A percentile compares a stretch with the other conserved stretches of the same genome.
phyloP scores from a whole-genome alignment of 768 basidiomycete species.

The Porpolomopsis calyptriformis region DNA sequence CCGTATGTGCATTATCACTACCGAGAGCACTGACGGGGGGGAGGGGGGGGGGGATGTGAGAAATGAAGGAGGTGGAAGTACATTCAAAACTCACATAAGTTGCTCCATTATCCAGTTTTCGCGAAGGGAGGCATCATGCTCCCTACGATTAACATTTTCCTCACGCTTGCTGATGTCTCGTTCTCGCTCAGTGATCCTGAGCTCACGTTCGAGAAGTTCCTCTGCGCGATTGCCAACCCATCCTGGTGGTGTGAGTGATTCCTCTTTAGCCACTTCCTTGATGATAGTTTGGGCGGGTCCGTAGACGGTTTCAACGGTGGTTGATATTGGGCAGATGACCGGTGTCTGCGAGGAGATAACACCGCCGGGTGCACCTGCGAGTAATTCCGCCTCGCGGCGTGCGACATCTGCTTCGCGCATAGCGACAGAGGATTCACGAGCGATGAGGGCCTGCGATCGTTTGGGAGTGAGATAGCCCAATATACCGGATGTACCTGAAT shows the following conservation, averaged over 20 bases:
- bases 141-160: conserved; percentile 74
- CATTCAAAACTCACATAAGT: conserved; percentile 62
- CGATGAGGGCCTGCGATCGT: conserved; percentile 67
- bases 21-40: conserved; percentile 46
- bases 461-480: conserved; percentile 73
- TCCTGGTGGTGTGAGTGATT: conserved; percentile 66
- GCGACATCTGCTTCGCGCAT: conserved; percentile 82
- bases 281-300: conserved; percentile 67
- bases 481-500: conserved; percentile 40
- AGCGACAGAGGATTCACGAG: conserved; percentile 71
- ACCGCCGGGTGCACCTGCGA: conserved; percentile 75
- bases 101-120: conserved; percentile 93
- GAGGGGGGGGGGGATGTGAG: no score
- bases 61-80: no score
- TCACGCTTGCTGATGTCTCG: conserved; percentile 81
- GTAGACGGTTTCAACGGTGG: conserved; percentile 44
- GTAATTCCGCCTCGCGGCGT: conserved; percentile 76
- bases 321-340: conserved; percentile 39
- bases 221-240: conserved; percentile 73
- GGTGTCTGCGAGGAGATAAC: conserved; percentile 50
- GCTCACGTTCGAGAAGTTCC: conserved; percentile 74
- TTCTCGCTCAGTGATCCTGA: conserved; percentile 76
- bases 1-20: conserved; percentile 49
- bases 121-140: conserved; percentile 78
- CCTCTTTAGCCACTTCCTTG: conserved; percentile 80